Percentiles rank a stretch among this genome's conserved stretches.
Conservation (phyloP, 139 green algal genomes). For the Microglena sp. region DNA sequence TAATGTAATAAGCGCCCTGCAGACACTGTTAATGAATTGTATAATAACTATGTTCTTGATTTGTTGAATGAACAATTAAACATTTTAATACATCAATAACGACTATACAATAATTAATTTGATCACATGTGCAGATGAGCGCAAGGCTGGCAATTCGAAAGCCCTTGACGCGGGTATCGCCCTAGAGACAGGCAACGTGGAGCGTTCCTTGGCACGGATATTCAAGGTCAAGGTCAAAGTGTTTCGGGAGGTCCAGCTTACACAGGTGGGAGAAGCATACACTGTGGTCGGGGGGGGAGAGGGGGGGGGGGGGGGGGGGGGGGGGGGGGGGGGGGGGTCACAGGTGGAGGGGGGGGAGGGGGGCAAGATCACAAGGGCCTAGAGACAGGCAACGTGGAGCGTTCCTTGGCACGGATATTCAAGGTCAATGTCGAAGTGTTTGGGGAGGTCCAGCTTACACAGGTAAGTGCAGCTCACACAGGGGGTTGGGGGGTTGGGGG, state of each 20-base stretch:
- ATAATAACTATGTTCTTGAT: too few species aligned
- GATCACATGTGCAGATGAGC: neutral
- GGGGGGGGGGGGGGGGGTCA: too few species aligned
- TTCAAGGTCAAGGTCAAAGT: conserved; percentile 49
- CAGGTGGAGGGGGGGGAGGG: too few species aligned
- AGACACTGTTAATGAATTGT: too few species aligned
- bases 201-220: conserved; percentile 60
- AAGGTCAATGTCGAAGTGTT: conserved; percentile 19
- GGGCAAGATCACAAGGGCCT: too few species aligned
- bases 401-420: conserved; percentile 67
- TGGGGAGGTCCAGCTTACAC: conserved; percentile 20
- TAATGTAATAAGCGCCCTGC: too few species aligned
- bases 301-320: too few species aligned
- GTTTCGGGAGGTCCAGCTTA: conserved; percentile 20
- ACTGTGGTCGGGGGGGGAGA: neutral
- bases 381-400: conserved; percentile 44
- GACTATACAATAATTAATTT: too few species aligned
- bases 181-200: conserved; percentile 39
- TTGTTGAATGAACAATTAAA: too few species aligned
- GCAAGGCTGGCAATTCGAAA: neutral
- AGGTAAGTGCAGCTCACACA: conserved; percentile 10
- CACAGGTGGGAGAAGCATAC: conserved; percentile 12
- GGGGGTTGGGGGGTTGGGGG: neutral
- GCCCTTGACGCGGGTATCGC: conserved; percentile 3
- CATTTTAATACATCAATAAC: too few species aligned